Percentiles rank a stretch among this genome's conserved stretches.
phyloP scores from a whole-genome alignment of 805 yeast genomes.

The Candida stauntonica region DNA sequence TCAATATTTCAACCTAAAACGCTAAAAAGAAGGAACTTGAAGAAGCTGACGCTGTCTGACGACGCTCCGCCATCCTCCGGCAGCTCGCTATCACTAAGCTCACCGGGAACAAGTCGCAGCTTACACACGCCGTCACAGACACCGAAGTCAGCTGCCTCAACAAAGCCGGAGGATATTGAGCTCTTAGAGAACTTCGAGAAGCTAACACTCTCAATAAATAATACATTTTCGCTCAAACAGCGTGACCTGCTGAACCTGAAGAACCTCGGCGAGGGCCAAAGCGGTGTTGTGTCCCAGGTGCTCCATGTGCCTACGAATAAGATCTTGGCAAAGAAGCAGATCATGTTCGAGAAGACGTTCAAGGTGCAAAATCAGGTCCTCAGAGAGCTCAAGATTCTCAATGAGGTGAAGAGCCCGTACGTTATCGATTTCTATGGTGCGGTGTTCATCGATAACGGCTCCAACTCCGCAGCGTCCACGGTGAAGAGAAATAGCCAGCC shows the following conservation, averaged over 20 bases:
- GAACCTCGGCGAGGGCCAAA: slow-evolving; percentile 86
- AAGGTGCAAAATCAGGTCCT: slow-evolving; percentile 78
- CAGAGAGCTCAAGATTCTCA: slow-evolving; percentile 85
- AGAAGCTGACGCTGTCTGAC: slow-evolving; percentile 43
- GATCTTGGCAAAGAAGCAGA: slow-evolving; percentile 85
- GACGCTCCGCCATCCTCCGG: slow-evolving; percentile 6
- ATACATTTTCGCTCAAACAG: slow-evolving; percentile 46
- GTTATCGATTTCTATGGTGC: slow-evolving; percentile 93
- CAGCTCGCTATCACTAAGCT: not conserved
- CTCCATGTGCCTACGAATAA: slow-evolving; percentile 84
- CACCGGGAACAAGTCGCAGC: not conserved
- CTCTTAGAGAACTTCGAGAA: slow-evolving; percentile 42
- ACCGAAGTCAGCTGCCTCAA: slow-evolving; percentile 29
- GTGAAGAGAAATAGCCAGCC: slow-evolving; percentile 4
- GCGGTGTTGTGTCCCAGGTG: slow-evolving; percentile 88
- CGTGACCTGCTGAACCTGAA: slow-evolving; percentile 73
- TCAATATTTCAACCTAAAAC: slow-evolving; percentile 38
- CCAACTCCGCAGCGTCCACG: slow-evolving; percentile 10
- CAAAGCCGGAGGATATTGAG: slow-evolving; percentile 30
- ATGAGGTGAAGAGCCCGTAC: slow-evolving; percentile 78
- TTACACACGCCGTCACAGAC: slow-evolving; percentile 18
- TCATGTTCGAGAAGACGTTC: slow-evolving; percentile 79
- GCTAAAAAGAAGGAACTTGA: slow-evolving; percentile 53
- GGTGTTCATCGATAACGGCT: slow-evolving; percentile 47
- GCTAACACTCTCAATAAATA: slow-evolving; percentile 50